These are phyloP conservation scores for Terana coerulea DNA, from an alignment of 768 basidiomycete species.

Conservation along the genomic window DNA sequence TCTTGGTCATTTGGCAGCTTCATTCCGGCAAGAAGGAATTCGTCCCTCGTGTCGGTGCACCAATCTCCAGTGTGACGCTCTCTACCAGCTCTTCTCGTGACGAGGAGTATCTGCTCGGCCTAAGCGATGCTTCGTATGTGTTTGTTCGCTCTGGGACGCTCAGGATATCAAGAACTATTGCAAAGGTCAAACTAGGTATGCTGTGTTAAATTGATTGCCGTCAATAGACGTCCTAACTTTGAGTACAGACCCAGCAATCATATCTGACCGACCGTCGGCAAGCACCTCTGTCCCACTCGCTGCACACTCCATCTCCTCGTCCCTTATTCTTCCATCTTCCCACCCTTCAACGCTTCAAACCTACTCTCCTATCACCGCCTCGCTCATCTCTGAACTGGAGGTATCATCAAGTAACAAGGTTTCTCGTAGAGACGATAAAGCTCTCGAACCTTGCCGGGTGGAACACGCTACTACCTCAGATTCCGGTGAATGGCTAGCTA, in stretches of 20 bases:
- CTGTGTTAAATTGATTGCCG: constrained; percentile 8
- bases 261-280: constrained; percentile 31
- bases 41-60: constrained; percentile 86
- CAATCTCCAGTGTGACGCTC: constrained; percentile 69
- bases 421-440: constrained; percentile 74
- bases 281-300: constrained; percentile 63
- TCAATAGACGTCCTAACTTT: constrained; percentile 7
- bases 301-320: constrained; percentile 66
- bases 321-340: constrained; percentile 86
- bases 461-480: constrained; percentile 63
- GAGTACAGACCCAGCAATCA: constrained; percentile 33
- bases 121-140: constrained; percentile 77
- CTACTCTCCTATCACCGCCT: constrained; percentile 70
- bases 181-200: constrained; percentile 76
- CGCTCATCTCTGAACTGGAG: constrained; percentile 82
- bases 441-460: constrained; percentile 71
- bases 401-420: constrained; percentile 92
- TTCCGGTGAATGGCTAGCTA: constrained; percentile 88
- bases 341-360: constrained; percentile 95
- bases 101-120: constrained; percentile 84
- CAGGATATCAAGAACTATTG: constrained; percentile 66
- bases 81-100: constrained; percentile 48
- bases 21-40: constrained; percentile 88
- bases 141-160: constrained; percentile 73
- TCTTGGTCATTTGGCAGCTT: constrained; percentile 96